Base-by-base conservation (phyloP, 2,329 filamentous ascomycete genomes). In the Furcasterigmium furcatum region DNA sequence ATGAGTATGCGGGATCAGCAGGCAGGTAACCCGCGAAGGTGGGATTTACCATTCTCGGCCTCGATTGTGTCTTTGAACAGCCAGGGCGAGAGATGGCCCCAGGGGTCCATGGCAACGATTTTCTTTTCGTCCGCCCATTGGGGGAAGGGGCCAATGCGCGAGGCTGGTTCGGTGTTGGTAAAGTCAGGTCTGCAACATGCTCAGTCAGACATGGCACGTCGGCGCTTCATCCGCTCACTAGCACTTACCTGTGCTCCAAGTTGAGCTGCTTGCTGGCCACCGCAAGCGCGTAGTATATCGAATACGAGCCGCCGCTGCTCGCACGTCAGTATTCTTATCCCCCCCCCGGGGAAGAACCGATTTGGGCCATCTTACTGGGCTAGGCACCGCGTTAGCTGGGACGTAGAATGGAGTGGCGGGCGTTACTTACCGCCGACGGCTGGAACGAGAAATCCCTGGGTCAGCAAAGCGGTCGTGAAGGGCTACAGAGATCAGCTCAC, bases 61-160 rank as follows among this genome's bases (percentile, higher is more conserved):
- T 87, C 76, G 57, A 94, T 91, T 38, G 81, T 77, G 51, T 92
- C 83, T 52, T 87, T 87, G 71, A 86, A 95, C 3, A 95, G 69
- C 85, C 86, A 91, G 9, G 89, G 88, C 9, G 86, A 80, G 49
- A 96, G 72, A 70, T 97, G 94, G 7, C 94, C 92, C 64, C 87
- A 88, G 0, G 92, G 92, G 62, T 97, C 94, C 90, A 99, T 96
- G 16, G 92, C 89, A 13, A 97, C 92, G 52, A 99, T 97, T 74
- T 96, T 97, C 66, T 89, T 90, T 58, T 80, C 81, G 61, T 95
- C 88, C 21, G 79, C 80, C 92, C 92, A 99, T 68, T 94, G 83
- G 8, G 88, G 84, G 57, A 95, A 95, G 8, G 89, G 91, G 0
- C 91, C 91, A 60, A 97, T 89, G 44, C 85, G 81, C 19, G 83